phyloP scores from a whole-genome alignment of 345 rosid species.

The Eucalyptus paniculata region DNA sequence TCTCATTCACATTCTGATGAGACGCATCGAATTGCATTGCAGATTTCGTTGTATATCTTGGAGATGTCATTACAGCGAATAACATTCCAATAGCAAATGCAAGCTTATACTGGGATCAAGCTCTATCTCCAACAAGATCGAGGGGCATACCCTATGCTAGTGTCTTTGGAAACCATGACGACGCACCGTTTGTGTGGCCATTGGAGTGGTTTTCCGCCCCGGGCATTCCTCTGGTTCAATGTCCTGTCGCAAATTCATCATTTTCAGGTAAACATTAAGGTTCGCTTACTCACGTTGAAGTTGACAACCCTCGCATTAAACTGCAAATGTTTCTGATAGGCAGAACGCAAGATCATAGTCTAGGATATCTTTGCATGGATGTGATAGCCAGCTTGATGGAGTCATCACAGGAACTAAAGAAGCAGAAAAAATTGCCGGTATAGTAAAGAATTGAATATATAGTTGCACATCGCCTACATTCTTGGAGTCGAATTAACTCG shows the following conservation, averaged over 20 bases:
- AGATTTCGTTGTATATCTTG: slow-evolving; percentile 85
- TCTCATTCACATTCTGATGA: background rate
- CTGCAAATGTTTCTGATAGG: background rate
- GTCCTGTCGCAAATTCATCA: slow-evolving; percentile 28
- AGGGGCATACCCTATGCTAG: slow-evolving; percentile 70
- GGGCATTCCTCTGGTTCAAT: slow-evolving; percentile 50
- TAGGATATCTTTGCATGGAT: background rate
- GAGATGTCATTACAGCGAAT: slow-evolving; percentile 83
- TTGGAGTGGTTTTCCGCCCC: slow-evolving; percentile 66
- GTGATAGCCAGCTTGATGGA: background rate
- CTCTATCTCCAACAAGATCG: slow-evolving; percentile 58
- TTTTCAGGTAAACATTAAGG: background rate
- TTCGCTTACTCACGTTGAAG: background rate
- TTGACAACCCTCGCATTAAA: background rate
- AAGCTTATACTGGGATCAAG: slow-evolving; percentile 69
- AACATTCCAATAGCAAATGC: slow-evolving; percentile 63
- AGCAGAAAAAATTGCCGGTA: background rate
- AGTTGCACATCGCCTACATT: background rate
- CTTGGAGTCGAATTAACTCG: background rate
- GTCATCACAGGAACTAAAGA: background rate
- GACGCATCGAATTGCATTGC: background rate
- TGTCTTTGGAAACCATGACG: slow-evolving; percentile 84
- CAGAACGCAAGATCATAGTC: background rate
- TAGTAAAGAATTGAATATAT: background rate
- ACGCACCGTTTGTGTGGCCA: slow-evolving; percentile 72